Evolutionary conservation across 352 stramenopile genomes (phyloP).

Genomic region (Phytopythium montanum): DNA sequence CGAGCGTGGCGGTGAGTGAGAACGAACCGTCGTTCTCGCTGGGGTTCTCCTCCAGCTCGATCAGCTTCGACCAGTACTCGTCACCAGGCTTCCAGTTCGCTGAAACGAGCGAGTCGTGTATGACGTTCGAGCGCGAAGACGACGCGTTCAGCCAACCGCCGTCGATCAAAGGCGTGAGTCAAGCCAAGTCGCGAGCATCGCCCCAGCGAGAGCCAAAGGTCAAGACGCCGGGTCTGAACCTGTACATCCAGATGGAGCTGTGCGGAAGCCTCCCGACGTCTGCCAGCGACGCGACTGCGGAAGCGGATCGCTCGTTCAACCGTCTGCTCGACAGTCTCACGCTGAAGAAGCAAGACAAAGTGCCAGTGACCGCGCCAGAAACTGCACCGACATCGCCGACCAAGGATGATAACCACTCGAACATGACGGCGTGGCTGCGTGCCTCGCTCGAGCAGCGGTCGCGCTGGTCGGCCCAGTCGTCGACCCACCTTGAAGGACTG

Average conservation of each 20-base stretch:
- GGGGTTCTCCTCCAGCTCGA: conserved; percentile 42
- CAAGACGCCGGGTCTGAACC: conserved; percentile 37
- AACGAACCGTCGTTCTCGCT: conserved; percentile 51
- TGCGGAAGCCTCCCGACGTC: conserved; percentile 24
- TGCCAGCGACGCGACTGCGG: conserved; percentile 5
- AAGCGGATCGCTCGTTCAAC: conserved; percentile 40
- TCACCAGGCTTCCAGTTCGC: conserved; percentile 56
- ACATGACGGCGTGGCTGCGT: conserved; percentile 66
- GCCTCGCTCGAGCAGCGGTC: conserved; percentile 49
- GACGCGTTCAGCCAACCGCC: conserved; percentile 15
- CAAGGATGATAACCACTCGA: conserved; percentile 44
- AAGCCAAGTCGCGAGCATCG: not conserved
- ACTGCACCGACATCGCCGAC: not conserved
- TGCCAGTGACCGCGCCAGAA: not conserved
- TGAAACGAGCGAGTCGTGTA: conserved; percentile 34
- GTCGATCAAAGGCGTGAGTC: conserved; percentile 11
- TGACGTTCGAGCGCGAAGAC: conserved; percentile 20
- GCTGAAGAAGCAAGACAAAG: not conserved
- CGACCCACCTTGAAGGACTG: conserved; percentile 55
- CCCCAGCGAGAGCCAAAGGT: not conserved
- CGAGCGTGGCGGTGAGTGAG: conserved; percentile 15
- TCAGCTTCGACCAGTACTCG: conserved; percentile 56
- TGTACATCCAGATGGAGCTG: conserved; percentile 84
- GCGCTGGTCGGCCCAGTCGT: conserved; percentile 27
- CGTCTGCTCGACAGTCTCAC: conserved; percentile 39